Base-by-base conservation (phyloP, 2,329 filamentous ascomycete genomes). In the Torrubiellomyces zombiae region DNA sequence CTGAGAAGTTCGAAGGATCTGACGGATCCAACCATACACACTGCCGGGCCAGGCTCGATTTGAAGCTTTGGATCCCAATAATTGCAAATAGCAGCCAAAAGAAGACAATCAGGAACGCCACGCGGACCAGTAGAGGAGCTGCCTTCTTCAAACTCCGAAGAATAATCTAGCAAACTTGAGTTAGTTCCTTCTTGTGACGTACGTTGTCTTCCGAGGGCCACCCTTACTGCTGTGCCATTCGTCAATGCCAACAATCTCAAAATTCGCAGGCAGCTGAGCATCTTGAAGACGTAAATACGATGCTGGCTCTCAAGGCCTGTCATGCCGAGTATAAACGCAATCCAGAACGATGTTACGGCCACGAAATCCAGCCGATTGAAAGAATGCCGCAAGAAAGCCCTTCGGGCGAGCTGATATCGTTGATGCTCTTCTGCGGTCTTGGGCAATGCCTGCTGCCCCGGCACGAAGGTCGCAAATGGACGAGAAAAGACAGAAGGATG, bases 31-130 rank as follows among this genome's bases (percentile, higher is more conserved):
- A 51, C 78, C 78, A 89, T 16, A 82, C 72, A 44, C 80, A 89
- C 33, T 72, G 74, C 23, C 80, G 75, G 36, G 67, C 69, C 14
- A 86, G 51, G 47, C 79, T 86, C 7, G 77, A 75, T 51, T 86
- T 86, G 57, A 98, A 98, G 51, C 80, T 93, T 47, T 98, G 91
- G 13, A 98, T 78, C 5, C 89, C 91, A 30, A 98, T 75, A 33
- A 98, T 94, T 18, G 83, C 89, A 53, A 98, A 98, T 8, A 95
- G 56, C 20, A 98, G 65, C 89, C 89, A 98, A 53, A 98, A 98
- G 53, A 98, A 98, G 9, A 79, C 68, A 36, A 98, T 83, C 13
- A 98, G 60, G 44, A 98, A 94, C 2, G 81, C 85, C 16, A 98
- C 85, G 33, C 93, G 82, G 14, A 94, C 70, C 14, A 98, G 68